Evolutionary conservation across 2,329 filamentous ascomycete species (phyloP).

Genomic region (Phialemoniopsis sp.): DNA sequence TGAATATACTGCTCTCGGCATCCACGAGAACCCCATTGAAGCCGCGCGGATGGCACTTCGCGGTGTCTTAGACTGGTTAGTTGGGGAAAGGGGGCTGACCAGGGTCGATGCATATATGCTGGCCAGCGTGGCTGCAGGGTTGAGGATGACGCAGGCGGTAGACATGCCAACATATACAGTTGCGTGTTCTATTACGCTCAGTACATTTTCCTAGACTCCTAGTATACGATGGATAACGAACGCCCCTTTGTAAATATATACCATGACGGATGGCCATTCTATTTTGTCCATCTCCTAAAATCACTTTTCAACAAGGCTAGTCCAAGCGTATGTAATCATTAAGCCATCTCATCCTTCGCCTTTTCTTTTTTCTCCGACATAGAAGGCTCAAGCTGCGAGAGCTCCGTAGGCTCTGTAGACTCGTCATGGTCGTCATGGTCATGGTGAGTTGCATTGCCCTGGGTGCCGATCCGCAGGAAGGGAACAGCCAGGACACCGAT

Average conservation of each 20-base stretch:
- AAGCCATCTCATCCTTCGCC: too few species aligned
- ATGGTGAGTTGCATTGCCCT: conserved; percentile 28
- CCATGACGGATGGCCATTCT: too few species aligned
- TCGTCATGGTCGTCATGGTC: background rate
- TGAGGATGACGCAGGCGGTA: conserved; percentile 47
- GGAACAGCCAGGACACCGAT: conserved; percentile 41
- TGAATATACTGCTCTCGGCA: conserved; percentile 51
- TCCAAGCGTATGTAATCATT: too few species aligned
- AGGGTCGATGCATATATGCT: conserved; percentile 48
- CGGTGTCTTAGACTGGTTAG: conserved; percentile 43
- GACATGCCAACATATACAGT: conserved; percentile 51
- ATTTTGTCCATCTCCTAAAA: too few species aligned
- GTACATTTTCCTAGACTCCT: conserved; percentile 31
- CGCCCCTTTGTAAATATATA: too few species aligned
- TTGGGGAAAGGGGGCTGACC: conserved; percentile 36
- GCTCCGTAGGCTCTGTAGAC: too few species aligned
- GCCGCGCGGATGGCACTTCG: conserved; percentile 43
- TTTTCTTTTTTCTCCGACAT: too few species aligned
- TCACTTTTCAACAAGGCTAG: too few species aligned
- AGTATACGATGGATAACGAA: background rate
- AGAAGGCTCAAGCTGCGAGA: too few species aligned
- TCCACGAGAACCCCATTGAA: conserved; percentile 40
- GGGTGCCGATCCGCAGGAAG: conserved; percentile 49
- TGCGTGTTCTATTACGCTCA: conserved; percentile 42
- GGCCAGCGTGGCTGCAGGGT: conserved; percentile 41